Evolutionary conservation across 2,329 filamentous ascomycete genomes (phyloP), one percentile per base, ranked within the genome.

Genomic region (Ophiostoma tasmaniense): DNA sequence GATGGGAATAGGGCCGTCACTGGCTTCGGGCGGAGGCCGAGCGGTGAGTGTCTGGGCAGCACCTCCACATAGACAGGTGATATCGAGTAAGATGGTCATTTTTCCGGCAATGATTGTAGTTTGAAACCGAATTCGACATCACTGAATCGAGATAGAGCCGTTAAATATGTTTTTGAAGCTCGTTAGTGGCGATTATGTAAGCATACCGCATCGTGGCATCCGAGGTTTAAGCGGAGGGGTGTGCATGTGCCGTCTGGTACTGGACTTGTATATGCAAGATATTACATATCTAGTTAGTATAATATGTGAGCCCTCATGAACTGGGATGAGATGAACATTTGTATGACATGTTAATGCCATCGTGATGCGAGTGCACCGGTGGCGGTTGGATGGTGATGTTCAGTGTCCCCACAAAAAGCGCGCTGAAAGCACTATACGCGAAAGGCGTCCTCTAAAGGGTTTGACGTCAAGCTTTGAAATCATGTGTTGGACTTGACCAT

Each of bases 1-100:
- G 52, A 74, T 68, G 3, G 69, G 69, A n/a, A 67, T 30, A 7
- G 52, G 45, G 33, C n/a, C 22, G 52, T 22, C 52, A 30, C 22
- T 28, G 11, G 3, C n/a, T 25, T n/a, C 42, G 33, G 30, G 39
- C 1, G 39, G 17, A 8, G 68, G 22, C 8, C 66, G 55, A 33
- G 45, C 67, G 0, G 64, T 66, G 71, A 72, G 59, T 37, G 71
- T 45, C 67, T 70, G 22, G 28, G 25, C 55, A 20, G 8, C 25
- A 30, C 14, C 14, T 13, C 55, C 55, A 14, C 55, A 61, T 25
- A 61, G 55, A 33, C 55, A 61, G 22, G 55, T 33, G 17, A 28
- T 33, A 0, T 28, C 14, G 25, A 61, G 25, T 7, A 61, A 11
- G 55, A 61, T 61, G 14, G 55, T 4, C 55, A 61, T 61, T 20